Base-by-base conservation (phyloP, 805 yeast genomes). In the Hanseniaspora mollemarum region DNA sequence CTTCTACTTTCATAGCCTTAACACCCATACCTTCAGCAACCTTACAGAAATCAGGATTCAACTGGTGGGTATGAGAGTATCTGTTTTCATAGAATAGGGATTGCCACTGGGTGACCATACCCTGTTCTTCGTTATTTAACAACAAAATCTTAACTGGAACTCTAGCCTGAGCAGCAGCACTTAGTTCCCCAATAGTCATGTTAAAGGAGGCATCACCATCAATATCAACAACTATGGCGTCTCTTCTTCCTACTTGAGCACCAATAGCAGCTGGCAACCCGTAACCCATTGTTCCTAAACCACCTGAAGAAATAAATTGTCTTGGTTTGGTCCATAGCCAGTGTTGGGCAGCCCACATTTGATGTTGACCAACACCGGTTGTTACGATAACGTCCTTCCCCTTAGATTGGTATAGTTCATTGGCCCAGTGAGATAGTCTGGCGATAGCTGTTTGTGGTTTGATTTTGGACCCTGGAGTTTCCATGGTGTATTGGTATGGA, bases 41-140 rank as follows among this genome's bases (percentile, higher is more conserved):
- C 68, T 84, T 85, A 74, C 86, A 78, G 65, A 88, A 92, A 69
- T 92, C 83, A 52, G 98, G 98, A 68, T 92, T 92, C 53, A 76
- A 65, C 72, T 92, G 98, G 71, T 92, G 97, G 22, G 98, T 90
- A 70, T 92, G 97, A n/a, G 96, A 76, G 68, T 86, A 92, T 70
- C 98, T 80, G 70, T 90, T 90, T 67, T 90, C 95, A 70, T 92
- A 92, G 74, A 92, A 92, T 55, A 92, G 72, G 12, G 96, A 83
- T 73, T 92, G 98, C 98, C 98, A 92, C 69, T 92, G 98, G 13
- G 97, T 90, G 52, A 92, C 98, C 98, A 92, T 92, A 65, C 98
- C 98, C 73, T 92, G 98, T 72, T 92, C 98, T 72, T 90, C 97
- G 68, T 92, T 92, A 71, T 92, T 92, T 64, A 92, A 73, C 52